Conservation (phyloP, 1,284 basidiomycete species). For the Boletus sp. region DNA sequence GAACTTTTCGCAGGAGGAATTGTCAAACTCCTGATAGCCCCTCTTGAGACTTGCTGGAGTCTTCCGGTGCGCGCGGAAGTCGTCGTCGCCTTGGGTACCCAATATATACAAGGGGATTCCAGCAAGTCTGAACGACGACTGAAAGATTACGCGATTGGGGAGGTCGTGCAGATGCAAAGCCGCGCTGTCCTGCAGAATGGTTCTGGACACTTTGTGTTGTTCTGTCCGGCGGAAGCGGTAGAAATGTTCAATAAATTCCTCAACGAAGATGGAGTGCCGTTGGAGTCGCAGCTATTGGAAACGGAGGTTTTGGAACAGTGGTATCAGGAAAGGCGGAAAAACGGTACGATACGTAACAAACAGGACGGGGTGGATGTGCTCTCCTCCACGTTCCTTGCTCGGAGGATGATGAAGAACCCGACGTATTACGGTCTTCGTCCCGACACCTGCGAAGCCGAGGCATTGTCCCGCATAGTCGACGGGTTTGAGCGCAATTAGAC, state of each 20-base stretch:
- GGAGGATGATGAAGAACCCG: constrained; percentile 76
- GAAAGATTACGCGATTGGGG: constrained; percentile 75
- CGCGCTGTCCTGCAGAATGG: constrained; percentile 66
- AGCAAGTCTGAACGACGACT: constrained; percentile 60
- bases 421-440: constrained; percentile 72
- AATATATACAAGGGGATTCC: constrained; percentile 65
- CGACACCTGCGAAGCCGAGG: constrained; percentile 43
- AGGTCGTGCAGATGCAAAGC: constrained; percentile 90
- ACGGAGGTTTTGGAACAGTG: constrained; percentile 49
- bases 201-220: constrained; percentile 72
- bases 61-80: constrained; percentile 76
- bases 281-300: constrained; percentile 78
- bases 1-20: constrained; percentile 81
- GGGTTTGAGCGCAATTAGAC: constrained; percentile 32
- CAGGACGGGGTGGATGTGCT: constrained; percentile 75
- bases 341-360: constrained; percentile 44
- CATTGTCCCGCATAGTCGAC: constrained; percentile 73
- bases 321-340: constrained; percentile 43
- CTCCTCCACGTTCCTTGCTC: constrained; percentile 78
- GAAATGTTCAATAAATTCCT: constrained; percentile 81
- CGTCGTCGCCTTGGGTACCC: constrained; percentile 91
- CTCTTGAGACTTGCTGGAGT: constrained; percentile 84
- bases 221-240: constrained; percentile 82
- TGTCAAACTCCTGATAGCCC: constrained; percentile 78
- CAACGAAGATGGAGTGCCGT: constrained; percentile 79